Conservation (phyloP, 495 filamentous ascomycete species). For the Neurospora sp. region DNA sequence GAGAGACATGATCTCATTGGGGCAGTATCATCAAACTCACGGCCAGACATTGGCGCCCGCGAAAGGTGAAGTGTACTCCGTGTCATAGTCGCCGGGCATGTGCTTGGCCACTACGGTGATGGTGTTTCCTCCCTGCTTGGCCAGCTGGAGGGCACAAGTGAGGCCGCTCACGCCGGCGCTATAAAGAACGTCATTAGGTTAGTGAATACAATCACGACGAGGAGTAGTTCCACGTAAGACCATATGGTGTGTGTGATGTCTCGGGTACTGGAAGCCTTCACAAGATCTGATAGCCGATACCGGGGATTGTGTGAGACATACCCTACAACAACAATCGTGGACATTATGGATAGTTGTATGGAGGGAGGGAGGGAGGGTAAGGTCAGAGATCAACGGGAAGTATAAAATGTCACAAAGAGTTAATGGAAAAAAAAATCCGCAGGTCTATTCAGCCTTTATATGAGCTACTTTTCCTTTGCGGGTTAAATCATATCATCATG, state of each 20-base stretch:
- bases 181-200: neutral
- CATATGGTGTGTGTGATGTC: neutral
- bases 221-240: neutral
- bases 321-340: neutral
- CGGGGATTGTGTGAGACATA: neutral
- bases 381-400: neutral
- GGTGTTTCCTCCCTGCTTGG: slow-evolving; percentile 50
- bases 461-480: neutral
- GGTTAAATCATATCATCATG: neutral
- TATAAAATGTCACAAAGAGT: neutral
- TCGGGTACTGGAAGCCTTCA: neutral
- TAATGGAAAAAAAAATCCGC: neutral
- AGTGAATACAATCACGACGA: neutral
- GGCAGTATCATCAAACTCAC: too few relatives aligned
- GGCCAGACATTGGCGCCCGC: slow-evolving; percentile 90
- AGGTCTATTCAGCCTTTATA: neutral
- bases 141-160: slow-evolving; percentile 80
- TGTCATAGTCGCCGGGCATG: slow-evolving; percentile 97
- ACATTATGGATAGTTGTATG: neutral
- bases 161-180: slow-evolving; percentile 89
- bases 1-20: too few relatives aligned
- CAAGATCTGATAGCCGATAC: neutral
- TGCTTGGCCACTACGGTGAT: slow-evolving; percentile 87
- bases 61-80: slow-evolving; percentile 93
- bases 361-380: neutral